These are phyloP conservation scores for Coniochaeta pulveracea DNA, from an alignment of 2,329 filamentous ascomycete genomes.

Conservation along the genomic window DNA sequence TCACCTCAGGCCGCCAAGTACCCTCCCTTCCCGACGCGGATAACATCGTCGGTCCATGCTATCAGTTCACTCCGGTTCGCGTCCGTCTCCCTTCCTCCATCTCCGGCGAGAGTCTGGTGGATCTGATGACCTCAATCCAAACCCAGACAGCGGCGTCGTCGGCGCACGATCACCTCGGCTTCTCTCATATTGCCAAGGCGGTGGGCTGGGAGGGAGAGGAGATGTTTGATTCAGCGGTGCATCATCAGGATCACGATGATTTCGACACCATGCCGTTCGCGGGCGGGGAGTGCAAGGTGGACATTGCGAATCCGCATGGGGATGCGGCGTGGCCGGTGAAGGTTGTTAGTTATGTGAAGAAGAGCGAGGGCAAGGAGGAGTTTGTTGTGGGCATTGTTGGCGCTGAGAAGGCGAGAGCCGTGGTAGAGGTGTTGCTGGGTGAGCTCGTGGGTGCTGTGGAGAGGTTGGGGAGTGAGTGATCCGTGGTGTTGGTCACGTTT, in stretches of 20 bases:
- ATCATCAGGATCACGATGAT: slow-evolving; percentile 26
- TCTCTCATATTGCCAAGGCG: slow-evolving; percentile 18
- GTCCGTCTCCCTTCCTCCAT: slow-evolving; percentile 21
- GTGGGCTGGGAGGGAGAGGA: slow-evolving; percentile 16
- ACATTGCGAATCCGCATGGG: slow-evolving; percentile 23
- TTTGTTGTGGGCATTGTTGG: slow-evolving; percentile 31
- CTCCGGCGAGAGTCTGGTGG: slow-evolving; percentile 20
- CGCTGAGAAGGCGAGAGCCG: slow-evolving; percentile 23
- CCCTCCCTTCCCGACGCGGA: slow-evolving; percentile 23
- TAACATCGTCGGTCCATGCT: slow-evolving; percentile 30
- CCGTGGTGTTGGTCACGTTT: not conserved
- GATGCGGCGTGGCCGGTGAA: slow-evolving; percentile 29
- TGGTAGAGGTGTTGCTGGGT: slow-evolving; percentile 22
- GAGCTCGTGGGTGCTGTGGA: slow-evolving; percentile 15
- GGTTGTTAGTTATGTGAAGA: slow-evolving; percentile 28
- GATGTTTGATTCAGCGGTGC: slow-evolving; percentile 22
- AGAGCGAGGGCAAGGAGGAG: slow-evolving; percentile 18
- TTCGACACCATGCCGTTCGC: slow-evolving; percentile 30
- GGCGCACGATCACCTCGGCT: slow-evolving; percentile 22
- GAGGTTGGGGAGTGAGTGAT: slow-evolving; percentile 1
- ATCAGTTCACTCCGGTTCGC: slow-evolving; percentile 30
- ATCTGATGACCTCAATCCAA: slow-evolving; percentile 19
- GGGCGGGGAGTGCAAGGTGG: slow-evolving; percentile 15
- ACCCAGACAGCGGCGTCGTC: slow-evolving; percentile 17
- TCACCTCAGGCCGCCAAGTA: slow-evolving; percentile 29